Evolutionary conservation across 176 grass and related monocot genomes (phyloP), one percentile per base, ranked within the genome.

Genomic region (Carex myosuroides): DNA sequence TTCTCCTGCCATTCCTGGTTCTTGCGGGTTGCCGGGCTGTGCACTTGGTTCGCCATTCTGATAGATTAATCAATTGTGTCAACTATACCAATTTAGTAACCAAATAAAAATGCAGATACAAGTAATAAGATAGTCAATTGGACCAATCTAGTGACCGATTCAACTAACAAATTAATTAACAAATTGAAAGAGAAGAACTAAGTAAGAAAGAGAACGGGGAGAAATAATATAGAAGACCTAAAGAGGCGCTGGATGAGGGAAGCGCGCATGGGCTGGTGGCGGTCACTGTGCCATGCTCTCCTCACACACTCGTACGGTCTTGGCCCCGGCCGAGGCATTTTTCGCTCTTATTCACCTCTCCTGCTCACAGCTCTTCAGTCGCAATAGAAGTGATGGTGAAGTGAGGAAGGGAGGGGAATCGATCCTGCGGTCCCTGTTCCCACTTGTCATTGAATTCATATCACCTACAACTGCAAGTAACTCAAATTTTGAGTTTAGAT

Each of bases 241-340:
- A 87, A 87, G 63, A 90, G 85, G 39, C 86, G 85, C 64, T 90
- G 88, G 81, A 90, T 84, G n/a, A 90, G 64, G 21, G 88, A 84
- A 65, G 85, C 88, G 13, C 88, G 79, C 41, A 87, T 87, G 33
- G 88, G 85, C 72, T 84, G 85, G 63, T 90, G 88, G 48, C 88
- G 85, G 13, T 90, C 88, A 32, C 88, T 90, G 85, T 90, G 88
- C 88, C 88, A 90, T 18, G 88, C 88, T 39, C 88, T 63, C 57
- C 84, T 70, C 42, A 90, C 88, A 56, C 88, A 90, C 74, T 90
- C 88, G 81, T 90, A 90, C 22, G 88, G 88, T 83, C 88, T 87
- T 20, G 88, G 88, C 44, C 88, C 88, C 13, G 88, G 88, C 41
- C 88, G 82, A 22, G 88, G 88, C 88, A 90, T 90, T 50, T 50